phyloP scores from a whole-genome alignment of 257 asterid species.

The Anisodus tanguticus region DNA sequence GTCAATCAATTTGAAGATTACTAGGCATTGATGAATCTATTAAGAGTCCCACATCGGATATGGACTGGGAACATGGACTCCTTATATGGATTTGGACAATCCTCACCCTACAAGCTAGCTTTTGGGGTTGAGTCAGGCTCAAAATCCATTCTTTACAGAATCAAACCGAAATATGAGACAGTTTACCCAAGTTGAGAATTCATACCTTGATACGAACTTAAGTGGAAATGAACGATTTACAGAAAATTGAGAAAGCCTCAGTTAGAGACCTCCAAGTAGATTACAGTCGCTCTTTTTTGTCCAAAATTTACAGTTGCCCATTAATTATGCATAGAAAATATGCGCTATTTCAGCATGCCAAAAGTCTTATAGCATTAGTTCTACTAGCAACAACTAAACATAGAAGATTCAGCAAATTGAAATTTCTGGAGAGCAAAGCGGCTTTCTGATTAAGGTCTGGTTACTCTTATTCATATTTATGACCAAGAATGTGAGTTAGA shows the following conservation, averaged over 20 bases:
- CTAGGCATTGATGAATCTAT: no score
- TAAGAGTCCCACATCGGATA: no score
- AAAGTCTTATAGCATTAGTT: not conserved
- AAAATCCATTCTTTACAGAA: no score
- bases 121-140: no score
- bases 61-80: no score
- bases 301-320: not conserved
- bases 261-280: not conserved
- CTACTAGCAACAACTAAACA: not conserved
- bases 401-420: not conserved
- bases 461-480: not conserved
- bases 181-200: not conserved
- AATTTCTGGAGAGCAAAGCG: not conserved
- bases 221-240: not conserved
- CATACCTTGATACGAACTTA: not conserved
- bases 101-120: no score
- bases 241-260: not conserved
- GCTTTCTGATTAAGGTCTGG: not conserved
- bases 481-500: not conserved
- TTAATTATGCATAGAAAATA: not conserved
- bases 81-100: no score
- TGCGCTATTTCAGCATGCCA: not conserved
- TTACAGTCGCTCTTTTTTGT: not conserved
- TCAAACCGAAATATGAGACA: not conserved
- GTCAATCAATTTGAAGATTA: conserved; percentile 12